Conservation (phyloP, 2,329 filamentous ascomycete species). For the Nemania abortiva region DNA sequence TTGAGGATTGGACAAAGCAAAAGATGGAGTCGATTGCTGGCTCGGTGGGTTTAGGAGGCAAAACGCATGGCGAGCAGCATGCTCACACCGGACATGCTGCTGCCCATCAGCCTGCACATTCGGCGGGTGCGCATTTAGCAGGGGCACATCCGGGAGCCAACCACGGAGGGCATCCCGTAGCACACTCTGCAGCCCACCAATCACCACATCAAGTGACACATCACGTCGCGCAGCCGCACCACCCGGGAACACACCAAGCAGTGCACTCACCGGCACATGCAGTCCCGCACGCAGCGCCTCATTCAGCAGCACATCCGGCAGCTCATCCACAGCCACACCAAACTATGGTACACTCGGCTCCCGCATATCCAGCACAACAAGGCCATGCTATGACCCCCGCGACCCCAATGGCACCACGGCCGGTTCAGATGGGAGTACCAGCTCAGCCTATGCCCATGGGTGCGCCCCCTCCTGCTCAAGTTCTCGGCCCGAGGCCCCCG, state of each 20-base stretch:
- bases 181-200: constrained; percentile 18
- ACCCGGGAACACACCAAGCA: constrained; percentile 5
- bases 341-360: neutral
- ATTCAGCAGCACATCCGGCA: neutral
- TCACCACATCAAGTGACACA: neutral
- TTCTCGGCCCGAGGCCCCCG: constrained; percentile 19
- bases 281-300: neutral
- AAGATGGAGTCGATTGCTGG: constrained; percentile 36
- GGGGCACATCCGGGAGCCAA: constrained; percentile 16
- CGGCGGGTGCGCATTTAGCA: neutral
- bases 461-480: constrained; percentile 3
- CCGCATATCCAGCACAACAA: neutral
- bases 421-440: constrained; percentile 27
- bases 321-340: constrained; percentile 11
- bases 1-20: constrained; percentile 38
- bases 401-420: constrained; percentile 12
- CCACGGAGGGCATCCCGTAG: constrained; percentile 9
- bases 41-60: constrained; percentile 18
- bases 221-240: neutral
- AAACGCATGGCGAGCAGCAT: constrained; percentile 19
- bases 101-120: constrained; percentile 14
- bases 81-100: constrained; percentile 13
- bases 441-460: constrained; percentile 25
- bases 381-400: neutral
- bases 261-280: constrained; percentile 8